Evolutionary conservation across 495 filamentous ascomycete genomes (phyloP).

Genomic region (Aspergillus biplanus): DNA sequence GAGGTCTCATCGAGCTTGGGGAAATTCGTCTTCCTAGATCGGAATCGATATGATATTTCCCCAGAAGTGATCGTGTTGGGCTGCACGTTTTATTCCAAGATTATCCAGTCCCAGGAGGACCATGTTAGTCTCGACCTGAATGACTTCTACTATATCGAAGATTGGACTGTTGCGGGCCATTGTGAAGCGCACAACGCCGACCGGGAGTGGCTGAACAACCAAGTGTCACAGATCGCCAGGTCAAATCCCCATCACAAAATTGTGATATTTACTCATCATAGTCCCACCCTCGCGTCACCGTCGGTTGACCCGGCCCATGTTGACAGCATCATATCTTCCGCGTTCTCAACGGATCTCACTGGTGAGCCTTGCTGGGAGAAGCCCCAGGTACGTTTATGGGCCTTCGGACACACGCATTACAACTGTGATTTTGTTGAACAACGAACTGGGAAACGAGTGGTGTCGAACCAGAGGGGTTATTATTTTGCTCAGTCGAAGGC

Average conservation of each 20-base stretch:
- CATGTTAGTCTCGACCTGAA: constrained; percentile 40
- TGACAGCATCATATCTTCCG: constrained; percentile 40
- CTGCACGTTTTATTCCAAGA: constrained; percentile 39
- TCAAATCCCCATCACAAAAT: constrained; percentile 43
- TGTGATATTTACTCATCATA: constrained; percentile 57
- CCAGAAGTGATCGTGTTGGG: constrained; percentile 48
- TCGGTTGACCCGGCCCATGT: constrained; percentile 47
- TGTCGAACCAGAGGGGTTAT: constrained; percentile 46
- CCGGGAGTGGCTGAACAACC: constrained; percentile 53
- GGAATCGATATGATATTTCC: constrained; percentile 41
- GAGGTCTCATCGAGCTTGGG: constrained; percentile 27
- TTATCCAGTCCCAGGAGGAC: constrained; percentile 27
- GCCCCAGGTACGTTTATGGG: constrained; percentile 52
- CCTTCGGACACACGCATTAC: constrained; percentile 61
- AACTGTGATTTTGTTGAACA: constrained; percentile 48
- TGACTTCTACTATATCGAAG: constrained; percentile 52
- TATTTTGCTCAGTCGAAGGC: constrained; percentile 36
- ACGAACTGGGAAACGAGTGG: constrained; percentile 31
- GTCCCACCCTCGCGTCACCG: constrained; percentile 42
- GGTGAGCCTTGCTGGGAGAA: constrained; percentile 50
- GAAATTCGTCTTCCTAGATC: constrained; percentile 52
- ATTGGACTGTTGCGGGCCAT: constrained; percentile 53
- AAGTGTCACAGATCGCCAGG: constrained; percentile 41
- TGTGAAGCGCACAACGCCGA: constrained; percentile 43
- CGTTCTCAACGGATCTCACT: constrained; percentile 52